Evolutionary conservation across 129 eudicot genomes (phyloP).

Genomic region (Sambucus nigra): DNA sequence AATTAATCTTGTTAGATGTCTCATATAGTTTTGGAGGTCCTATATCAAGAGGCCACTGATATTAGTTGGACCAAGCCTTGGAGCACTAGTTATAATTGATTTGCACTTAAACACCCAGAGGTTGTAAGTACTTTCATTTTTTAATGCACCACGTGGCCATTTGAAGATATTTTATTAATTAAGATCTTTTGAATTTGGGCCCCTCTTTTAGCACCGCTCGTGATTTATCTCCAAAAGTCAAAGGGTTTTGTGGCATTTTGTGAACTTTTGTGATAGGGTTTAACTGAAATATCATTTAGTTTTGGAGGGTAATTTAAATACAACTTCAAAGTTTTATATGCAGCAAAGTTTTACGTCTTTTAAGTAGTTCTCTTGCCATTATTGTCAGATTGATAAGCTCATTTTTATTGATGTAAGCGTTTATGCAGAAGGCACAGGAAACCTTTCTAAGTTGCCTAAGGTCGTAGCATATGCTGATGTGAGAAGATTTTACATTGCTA

Average conservation of each 20-base stretch:
- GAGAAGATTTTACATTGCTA: conserved; percentile 9
- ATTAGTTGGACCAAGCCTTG: conserved; percentile 95
- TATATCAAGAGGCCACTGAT: conserved; percentile 75
- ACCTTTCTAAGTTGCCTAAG: conserved; percentile 61
- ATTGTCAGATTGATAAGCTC: conserved; percentile 72
- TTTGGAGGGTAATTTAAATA: not conserved
- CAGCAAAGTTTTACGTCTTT: not conserved
- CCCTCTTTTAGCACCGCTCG: too few relatives aligned
- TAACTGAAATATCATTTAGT: not conserved
- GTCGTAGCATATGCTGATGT: conserved; percentile 72
- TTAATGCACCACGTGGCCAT: not conserved
- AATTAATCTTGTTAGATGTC: conserved; percentile 4
- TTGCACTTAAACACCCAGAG: conserved; percentile 68
- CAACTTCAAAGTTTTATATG: not conserved
- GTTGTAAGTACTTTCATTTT: conserved; percentile 44
- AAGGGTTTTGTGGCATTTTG: too few relatives aligned
- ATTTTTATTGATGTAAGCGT: conserved; percentile 89
- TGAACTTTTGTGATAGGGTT: too few relatives aligned
- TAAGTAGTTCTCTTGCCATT: not conserved
- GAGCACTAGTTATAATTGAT: conserved; percentile 89
- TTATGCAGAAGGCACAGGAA: conserved; percentile 83
- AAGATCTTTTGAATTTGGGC: too few relatives aligned
- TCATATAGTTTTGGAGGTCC: conserved; percentile 69
- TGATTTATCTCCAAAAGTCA: too few relatives aligned
- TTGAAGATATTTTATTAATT: too few relatives aligned